Percentiles rank a stretch among this genome's conserved stretches.
Conservation (phyloP, 805 yeast species). For the Maudiozyma bulderi region DNA sequence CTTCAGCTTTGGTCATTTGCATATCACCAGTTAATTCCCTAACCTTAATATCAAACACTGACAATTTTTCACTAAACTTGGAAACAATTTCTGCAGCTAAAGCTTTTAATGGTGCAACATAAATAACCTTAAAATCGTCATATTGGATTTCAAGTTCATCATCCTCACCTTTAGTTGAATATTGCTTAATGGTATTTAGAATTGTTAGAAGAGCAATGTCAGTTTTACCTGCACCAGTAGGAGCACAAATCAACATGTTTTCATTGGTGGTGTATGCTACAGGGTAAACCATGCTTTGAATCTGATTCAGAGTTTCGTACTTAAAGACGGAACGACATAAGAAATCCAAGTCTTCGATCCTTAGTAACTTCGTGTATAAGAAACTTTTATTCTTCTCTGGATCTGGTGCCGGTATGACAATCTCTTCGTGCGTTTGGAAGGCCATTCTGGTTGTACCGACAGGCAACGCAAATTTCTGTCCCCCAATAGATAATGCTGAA, state of each 20-base stretch:
- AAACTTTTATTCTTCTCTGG: slow-evolving; percentile 39
- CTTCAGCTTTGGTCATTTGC: slow-evolving; percentile 79
- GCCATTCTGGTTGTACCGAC: slow-evolving; percentile 63
- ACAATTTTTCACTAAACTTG: slow-evolving; percentile 65
- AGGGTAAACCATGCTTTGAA: slow-evolving; percentile 86
- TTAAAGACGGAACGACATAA: slow-evolving; percentile 79
- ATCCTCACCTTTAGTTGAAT: slow-evolving; percentile 42
- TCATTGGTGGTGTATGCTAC: slow-evolving; percentile 90
- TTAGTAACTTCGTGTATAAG: slow-evolving; percentile 38
- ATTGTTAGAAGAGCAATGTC: slow-evolving; percentile 82
- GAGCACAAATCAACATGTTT: slow-evolving; percentile 93
- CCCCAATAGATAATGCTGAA: slow-evolving; percentile 64
- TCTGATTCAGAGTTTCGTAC: slow-evolving; percentile 68
- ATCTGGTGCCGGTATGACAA: slow-evolving; percentile 68
- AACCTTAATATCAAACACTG: slow-evolving; percentile 80
- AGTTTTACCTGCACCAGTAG: slow-evolving; percentile 97
- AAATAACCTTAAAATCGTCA: slow-evolving; percentile 81
- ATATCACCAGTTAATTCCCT: slow-evolving; percentile 91
- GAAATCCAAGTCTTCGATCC: slow-evolving; percentile 56
- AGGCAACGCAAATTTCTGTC: slow-evolving; percentile 74
- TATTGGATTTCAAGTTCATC: slow-evolving; percentile 58
- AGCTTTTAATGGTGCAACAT: slow-evolving; percentile 90
- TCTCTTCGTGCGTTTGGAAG: slow-evolving; percentile 63
- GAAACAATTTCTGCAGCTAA: slow-evolving; percentile 95
- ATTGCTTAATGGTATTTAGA: slow-evolving; percentile 69